Evolutionary conservation across 371 early-diverging fungal species (phyloP).

Genomic region (Gilbertella persicaria): DNA sequence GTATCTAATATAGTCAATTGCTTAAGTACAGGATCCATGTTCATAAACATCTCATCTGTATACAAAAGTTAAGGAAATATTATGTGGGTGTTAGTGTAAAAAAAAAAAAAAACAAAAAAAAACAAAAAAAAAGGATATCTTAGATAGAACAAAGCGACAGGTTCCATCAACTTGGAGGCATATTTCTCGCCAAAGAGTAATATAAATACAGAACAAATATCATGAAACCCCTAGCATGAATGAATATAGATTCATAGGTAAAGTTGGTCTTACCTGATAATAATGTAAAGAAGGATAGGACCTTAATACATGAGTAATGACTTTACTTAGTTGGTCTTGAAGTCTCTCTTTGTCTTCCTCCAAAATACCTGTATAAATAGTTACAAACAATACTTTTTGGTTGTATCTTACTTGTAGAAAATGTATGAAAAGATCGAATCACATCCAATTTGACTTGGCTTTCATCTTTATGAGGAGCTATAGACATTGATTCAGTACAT

Average conservation of each 20-base stretch:
- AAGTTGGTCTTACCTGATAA: constrained; percentile 57
- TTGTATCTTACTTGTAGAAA: constrained; percentile 31
- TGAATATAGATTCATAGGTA: not conserved
- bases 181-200: constrained; percentile 55
- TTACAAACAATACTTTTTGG: not conserved
- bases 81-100: not conserved
- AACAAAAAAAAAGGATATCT: constrained; percentile 53
- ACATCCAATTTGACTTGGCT: constrained; percentile 55
- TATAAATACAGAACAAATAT: constrained; percentile 65
- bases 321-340: constrained; percentile 44
- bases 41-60: constrained; percentile 66
- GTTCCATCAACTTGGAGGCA: constrained; percentile 52
- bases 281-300: constrained; percentile 63
- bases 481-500: not conserved
- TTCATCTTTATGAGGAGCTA: constrained; percentile 51
- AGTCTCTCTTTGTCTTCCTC: constrained; percentile 35
- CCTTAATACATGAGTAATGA: constrained; percentile 56
- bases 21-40: constrained; percentile 58
- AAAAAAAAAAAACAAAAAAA: not conserved
- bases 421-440: constrained; percentile 50
- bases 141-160: constrained; percentile 60
- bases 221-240: constrained; percentile 66
- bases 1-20: constrained; percentile 59
- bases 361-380: constrained; percentile 39
- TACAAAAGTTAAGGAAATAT: constrained; percentile 18